Percentiles rank a stretch among this genome's conserved stretches.
Conservation (phyloP, 495 filamentous ascomycete genomes). For the Annulohypoxylon moriforme region DNA sequence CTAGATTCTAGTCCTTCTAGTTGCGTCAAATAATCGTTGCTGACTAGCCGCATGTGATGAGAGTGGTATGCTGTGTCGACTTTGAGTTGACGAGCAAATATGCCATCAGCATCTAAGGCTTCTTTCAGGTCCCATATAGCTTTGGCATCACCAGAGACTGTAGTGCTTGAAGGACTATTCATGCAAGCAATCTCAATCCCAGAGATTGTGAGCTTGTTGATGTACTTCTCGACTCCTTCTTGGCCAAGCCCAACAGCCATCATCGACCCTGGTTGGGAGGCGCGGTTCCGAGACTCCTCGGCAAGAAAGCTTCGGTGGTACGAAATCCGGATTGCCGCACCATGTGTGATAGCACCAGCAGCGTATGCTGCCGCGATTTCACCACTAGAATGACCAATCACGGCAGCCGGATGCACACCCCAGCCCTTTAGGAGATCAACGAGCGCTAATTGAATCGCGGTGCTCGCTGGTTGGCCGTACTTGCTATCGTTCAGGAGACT, state of each 20-base stretch:
- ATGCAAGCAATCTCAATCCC: background rate
- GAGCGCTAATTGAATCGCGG: background rate
- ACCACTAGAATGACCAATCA: background rate
- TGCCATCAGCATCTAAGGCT: background rate
- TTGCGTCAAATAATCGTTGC: background rate
- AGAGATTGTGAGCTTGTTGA: background rate
- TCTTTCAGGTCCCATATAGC: background rate
- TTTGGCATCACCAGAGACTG: background rate
- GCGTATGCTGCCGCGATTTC: background rate
- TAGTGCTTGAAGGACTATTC: background rate
- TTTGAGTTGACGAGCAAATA: background rate
- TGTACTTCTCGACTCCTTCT: background rate
- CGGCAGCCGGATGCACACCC: background rate
- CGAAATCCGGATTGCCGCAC: background rate
- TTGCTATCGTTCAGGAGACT: background rate
- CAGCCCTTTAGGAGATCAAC: background rate
- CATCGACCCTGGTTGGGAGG: background rate
- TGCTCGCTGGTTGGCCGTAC: background rate
- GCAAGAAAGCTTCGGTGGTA: background rate
- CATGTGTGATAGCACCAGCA: background rate
- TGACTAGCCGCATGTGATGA: background rate
- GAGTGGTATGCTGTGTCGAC: background rate
- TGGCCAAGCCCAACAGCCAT: background rate
- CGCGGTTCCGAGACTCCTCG: background rate
- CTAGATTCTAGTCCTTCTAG: background rate